These are phyloP conservation scores for Conringia planisiliqua DNA, from an alignment of 345 rosid species.

Conservation along the genomic window DNA sequence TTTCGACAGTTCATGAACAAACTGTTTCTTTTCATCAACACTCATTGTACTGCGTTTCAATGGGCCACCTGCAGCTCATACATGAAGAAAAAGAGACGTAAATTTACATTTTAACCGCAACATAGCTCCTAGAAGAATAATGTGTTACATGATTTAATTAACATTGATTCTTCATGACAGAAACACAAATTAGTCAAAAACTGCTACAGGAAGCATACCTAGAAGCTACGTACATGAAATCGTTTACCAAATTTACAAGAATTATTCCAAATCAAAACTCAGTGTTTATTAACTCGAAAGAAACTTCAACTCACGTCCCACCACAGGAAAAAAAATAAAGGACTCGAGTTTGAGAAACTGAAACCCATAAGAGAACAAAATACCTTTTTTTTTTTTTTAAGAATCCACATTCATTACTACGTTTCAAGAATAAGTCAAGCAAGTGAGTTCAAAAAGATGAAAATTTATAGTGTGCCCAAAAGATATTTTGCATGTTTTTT, in stretches of 20 bases:
- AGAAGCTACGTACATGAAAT: not conserved
- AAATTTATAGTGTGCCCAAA: no score
- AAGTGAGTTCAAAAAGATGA: no score
- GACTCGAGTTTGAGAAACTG: no score
- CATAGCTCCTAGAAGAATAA: not conserved
- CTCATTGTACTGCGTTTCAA: constrained; percentile 42
- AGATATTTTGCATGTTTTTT: constrained; percentile 71
- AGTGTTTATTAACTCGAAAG: no score
- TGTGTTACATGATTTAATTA: not conserved
- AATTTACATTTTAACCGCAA: not conserved
- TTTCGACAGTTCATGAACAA: constrained; percentile 52
- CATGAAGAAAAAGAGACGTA: not conserved
- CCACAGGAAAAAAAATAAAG: no score
- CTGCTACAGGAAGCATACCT: not conserved
- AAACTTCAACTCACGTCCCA: no score
- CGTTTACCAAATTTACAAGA: not conserved
- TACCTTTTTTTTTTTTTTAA: no score
- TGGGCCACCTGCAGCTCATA: constrained; percentile 30
- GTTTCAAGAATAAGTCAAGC: no score
- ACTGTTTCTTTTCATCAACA: constrained; percentile 49
- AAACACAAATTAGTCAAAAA: not conserved
- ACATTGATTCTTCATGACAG: not conserved
- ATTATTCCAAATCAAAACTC: not conserved
- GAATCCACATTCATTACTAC: no score
- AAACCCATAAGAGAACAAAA: no score